Conservation (phyloP, 2,329 filamentous ascomycete genomes). For the Botrytis sinoallii region DNA sequence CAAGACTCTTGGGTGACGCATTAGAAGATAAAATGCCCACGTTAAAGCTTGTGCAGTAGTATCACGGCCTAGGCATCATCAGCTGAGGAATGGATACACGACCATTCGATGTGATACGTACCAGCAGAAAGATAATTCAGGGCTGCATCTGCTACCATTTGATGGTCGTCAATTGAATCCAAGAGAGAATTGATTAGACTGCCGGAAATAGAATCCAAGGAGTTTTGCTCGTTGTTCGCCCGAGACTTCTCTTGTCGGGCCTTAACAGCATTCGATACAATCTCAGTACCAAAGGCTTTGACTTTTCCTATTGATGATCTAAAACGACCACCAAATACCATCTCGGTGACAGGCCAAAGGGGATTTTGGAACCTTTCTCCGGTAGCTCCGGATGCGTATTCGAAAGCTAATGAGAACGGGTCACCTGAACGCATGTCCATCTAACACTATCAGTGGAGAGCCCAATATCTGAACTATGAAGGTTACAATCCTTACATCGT, state of each 20-base stretch:
- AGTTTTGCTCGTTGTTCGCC: constrained; percentile 24
- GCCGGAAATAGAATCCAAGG: constrained; percentile 45
- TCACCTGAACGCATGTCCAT: constrained; percentile 65
- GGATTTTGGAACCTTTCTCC: constrained; percentile 65
- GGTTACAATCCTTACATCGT: constrained; percentile 44
- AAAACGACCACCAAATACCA: constrained; percentile 48
- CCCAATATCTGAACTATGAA: not conserved
- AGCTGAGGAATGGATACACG: constrained; percentile 9
- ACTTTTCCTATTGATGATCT: constrained; percentile 49
- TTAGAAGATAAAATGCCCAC: constrained; percentile 61
- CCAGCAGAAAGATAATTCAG: constrained; percentile 64
- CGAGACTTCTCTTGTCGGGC: constrained; percentile 38
- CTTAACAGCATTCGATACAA: constrained; percentile 54
- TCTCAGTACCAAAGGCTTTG: constrained; percentile 53
- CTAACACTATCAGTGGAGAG: constrained; percentile 33
- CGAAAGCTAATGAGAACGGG: constrained; percentile 59
- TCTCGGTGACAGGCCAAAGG: constrained; percentile 57
- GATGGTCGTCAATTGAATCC: constrained; percentile 51
- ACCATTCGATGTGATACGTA: constrained; percentile 19
- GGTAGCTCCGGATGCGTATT: constrained; percentile 58
- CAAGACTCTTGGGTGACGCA: constrained; percentile 46
- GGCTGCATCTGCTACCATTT: constrained; percentile 61
- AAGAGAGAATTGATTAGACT: constrained; percentile 60
- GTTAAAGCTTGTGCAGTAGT: constrained; percentile 64
- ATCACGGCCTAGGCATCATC: constrained; percentile 48